Percentiles rank a stretch among this genome's conserved stretches.
These are phyloP conservation scores for Sphaerulina vaccinii DNA, from an alignment of 2,329 filamentous ascomycete species.

Conservation along the genomic window DNA sequence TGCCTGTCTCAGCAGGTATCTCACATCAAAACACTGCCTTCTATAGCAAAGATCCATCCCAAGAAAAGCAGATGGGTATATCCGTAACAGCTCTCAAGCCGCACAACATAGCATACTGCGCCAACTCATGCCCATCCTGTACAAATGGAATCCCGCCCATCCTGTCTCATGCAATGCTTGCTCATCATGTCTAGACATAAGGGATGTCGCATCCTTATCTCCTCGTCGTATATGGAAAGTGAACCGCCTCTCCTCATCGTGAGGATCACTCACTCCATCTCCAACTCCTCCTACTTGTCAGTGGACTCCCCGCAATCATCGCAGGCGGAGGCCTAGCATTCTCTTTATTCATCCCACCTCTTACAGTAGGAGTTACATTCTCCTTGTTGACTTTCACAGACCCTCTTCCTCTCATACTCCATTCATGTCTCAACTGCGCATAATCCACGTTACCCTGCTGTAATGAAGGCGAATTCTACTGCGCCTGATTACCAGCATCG, in stretches of 20 bases:
- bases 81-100: too few species aligned
- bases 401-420: constrained; percentile 2
- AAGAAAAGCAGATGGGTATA: too few species aligned
- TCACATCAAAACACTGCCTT: too few species aligned
- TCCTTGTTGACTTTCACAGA: not conserved
- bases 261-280: constrained; percentile 1
- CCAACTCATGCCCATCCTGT: too few species aligned
- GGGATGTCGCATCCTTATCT: too few species aligned
- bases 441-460: not conserved
- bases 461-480: constrained; percentile 14
- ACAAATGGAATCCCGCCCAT: too few species aligned
- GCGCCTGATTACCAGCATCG: constrained; percentile 12
- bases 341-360: not conserved
- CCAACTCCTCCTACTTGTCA: not conserved
- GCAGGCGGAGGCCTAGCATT: not conserved
- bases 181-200: too few species aligned
- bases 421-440: not conserved
- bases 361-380: not conserved
- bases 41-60: too few species aligned
- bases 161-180: too few species aligned
- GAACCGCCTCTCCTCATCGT: constrained; percentile 4
- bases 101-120: too few species aligned
- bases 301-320: not conserved
- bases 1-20: too few species aligned
- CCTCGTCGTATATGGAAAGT: too few species aligned